phyloP scores from a whole-genome alignment of 192 early-diverging fungal species.

The Rhizophagus clarus region DNA sequence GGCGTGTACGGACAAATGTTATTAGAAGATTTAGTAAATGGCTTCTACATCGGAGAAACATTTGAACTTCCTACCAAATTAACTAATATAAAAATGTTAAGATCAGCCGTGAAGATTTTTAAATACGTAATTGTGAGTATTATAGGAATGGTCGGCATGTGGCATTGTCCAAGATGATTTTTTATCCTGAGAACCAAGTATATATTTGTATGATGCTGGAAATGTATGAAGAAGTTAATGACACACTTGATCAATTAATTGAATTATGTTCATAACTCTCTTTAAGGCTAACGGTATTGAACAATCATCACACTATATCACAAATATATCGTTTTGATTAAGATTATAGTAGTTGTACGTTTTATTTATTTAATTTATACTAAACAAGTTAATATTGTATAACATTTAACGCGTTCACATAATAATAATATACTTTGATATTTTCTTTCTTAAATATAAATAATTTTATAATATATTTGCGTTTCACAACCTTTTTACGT shows the following conservation, averaged over 20 bases:
- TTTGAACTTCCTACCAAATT: constrained; percentile 10
- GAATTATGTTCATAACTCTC: constrained; percentile 1
- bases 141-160: not conserved
- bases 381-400: too few relatives aligned
- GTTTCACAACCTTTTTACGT: too few relatives aligned
- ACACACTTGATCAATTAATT: constrained; percentile 5
- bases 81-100: not conserved
- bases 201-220: not conserved
- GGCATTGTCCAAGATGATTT: too few relatives aligned
- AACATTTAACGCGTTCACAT: too few relatives aligned
- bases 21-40: constrained; percentile 4
- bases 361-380: too few relatives aligned
- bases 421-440: too few relatives aligned
- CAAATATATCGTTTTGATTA: too few relatives aligned
- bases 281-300: not conserved
- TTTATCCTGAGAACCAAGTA: too few relatives aligned
- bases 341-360: too few relatives aligned
- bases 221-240: constrained; percentile 4
- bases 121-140: constrained; percentile 1
- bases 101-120: not conserved
- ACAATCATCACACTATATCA: too few relatives aligned
- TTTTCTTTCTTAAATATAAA: too few relatives aligned
- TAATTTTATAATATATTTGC: too few relatives aligned
- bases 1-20: not conserved
- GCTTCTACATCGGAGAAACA: not conserved